Percentiles rank a stretch among this genome's conserved stretches.
These are phyloP conservation scores for Aspergillus sp. DNA, from an alignment of 2,329 filamentous ascomycete genomes.

Conservation along the genomic window DNA sequence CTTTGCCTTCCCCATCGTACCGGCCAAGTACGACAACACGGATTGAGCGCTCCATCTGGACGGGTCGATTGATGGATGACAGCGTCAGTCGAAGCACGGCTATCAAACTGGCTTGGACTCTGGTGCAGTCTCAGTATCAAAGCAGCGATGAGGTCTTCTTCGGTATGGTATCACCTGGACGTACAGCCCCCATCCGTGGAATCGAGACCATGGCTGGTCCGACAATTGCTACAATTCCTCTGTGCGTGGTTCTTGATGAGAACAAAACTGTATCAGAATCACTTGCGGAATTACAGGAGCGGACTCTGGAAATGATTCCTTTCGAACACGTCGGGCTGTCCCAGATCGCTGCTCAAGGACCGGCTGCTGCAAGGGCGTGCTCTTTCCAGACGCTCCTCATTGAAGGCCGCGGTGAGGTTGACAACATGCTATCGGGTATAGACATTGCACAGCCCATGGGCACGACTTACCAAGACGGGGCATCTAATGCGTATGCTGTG, in stretches of 20 bases:
- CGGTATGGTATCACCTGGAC: conserved; percentile 36
- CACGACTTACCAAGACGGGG: neutral
- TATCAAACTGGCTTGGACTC: conserved; percentile 34
- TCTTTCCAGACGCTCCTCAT: conserved; percentile 3
- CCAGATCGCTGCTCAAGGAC: neutral
- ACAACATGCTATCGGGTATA: neutral
- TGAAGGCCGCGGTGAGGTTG: neutral
- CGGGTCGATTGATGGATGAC: neutral
- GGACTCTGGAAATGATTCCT: neutral
- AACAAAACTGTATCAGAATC: conserved; percentile 1
- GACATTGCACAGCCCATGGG: neutral
- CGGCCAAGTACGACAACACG: neutral
- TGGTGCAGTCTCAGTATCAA: conserved; percentile 30
- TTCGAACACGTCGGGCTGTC: conserved; percentile 1
- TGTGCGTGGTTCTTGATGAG: conserved; percentile 16
- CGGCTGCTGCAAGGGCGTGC: neutral
- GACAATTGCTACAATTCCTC: conserved; percentile 37
- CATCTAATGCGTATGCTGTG: conserved; percentile 7
- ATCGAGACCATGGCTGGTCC: conserved; percentile 37
- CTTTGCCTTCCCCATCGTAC: conserved; percentile 1
- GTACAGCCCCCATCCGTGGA: conserved; percentile 31
- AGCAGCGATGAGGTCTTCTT: conserved; percentile 35
- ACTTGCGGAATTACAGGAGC: neutral
- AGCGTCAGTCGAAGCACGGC: conserved; percentile 1
- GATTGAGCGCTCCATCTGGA: neutral